A percentile compares a stretch with the other conserved stretches of the same genome.
Evolutionary conservation across 202 grass and related monocot genomes (phyloP).

Genomic region (Setaria viridis): DNA sequence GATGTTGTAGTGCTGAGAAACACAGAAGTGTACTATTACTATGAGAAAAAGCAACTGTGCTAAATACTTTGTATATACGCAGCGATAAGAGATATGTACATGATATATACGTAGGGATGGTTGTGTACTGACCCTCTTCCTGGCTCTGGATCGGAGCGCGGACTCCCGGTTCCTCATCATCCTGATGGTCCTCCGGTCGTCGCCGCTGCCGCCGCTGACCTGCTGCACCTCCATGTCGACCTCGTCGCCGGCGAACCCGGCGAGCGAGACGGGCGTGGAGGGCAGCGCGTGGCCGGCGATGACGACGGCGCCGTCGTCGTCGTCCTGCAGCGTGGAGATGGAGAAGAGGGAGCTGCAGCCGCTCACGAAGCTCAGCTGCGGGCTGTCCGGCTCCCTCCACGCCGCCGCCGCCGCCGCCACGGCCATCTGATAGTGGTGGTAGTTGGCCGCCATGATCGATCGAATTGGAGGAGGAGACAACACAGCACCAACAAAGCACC

Average conservation of each 20-base stretch:
- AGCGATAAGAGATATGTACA: not conserved
- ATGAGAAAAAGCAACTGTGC: not conserved
- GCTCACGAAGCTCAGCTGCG: slow-evolving; percentile 58
- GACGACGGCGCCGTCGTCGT: slow-evolving; percentile 40
- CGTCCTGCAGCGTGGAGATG: slow-evolving; percentile 58
- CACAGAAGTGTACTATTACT: not conserved
- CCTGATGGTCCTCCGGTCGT: slow-evolving; percentile 59
- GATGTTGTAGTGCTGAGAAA: not conserved
- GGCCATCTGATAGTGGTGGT: slow-evolving; percentile 49
- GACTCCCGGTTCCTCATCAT: slow-evolving; percentile 94
- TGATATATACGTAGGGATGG: not conserved
- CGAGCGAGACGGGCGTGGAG: slow-evolving; percentile 53
- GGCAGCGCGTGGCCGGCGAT: slow-evolving; percentile 38
- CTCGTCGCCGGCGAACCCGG: slow-evolving; percentile 43
- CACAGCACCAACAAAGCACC: not conserved
- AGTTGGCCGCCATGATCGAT: slow-evolving; percentile 51
- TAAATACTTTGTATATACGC: not conserved
- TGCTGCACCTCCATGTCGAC: slow-evolving; percentile 56
- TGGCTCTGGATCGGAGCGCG: slow-evolving; percentile 77
- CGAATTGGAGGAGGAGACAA: not conserved
- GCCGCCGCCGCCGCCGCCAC: slow-evolving; percentile 22
- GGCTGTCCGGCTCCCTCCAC: slow-evolving; percentile 62
- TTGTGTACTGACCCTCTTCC: slow-evolving; percentile 64
- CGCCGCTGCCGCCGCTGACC: slow-evolving; percentile 38
- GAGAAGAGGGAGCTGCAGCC: slow-evolving; percentile 73